Base-by-base conservation (phyloP, 805 yeast species). In the Saccharomycopsis schoenii region DNA sequence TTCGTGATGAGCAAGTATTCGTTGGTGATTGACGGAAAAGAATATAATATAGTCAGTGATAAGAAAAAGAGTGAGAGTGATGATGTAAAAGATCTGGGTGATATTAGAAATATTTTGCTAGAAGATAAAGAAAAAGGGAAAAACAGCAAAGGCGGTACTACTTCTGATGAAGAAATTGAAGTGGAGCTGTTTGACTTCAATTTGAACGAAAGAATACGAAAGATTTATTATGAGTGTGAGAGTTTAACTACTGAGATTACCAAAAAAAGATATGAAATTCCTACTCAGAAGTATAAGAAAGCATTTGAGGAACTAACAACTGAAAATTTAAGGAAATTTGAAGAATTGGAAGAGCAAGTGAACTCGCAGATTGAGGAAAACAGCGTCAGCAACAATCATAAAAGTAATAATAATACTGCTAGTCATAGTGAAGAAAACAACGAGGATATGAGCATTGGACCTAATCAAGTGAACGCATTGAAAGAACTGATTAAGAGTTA, bases 181-280 rank as follows among this genome's bases (percentile, higher is more conserved):
- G 77, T 83, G 9, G 94, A 86, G 68, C 90, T 92, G 0, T 87
- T 86, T 70, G 93, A 89, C 68, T 72, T 79, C 47, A 83, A 79
- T 19, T 71, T 87, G 62, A 85, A 86, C 69, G 84, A 81, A 61
- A 70, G 76, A 60, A 78, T 88, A 36, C 74, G 93, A 56, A 75
- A 77, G 57, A 66, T 81, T 57, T 81, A 87, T 64, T 77, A 77
- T 57, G 76, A 79, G 43, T 84, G 88, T 61, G 96, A 89, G 65
- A 79, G 77, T 56, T 81, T 80, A 63, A 82, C 89, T 0, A 78
- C 83, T 1, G 78, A 76, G 60, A 79, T 85, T 17, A 80, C 89
- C 0, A 74, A 75, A 24, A 70, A 85, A 59, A 73, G 94, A 57
- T 75, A 82, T 57, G 76, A 76, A 19, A 74, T 80, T 12, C 91